Conservation (phyloP, 768 basidiomycete genomes). For the Hericium erinaceus region DNA sequence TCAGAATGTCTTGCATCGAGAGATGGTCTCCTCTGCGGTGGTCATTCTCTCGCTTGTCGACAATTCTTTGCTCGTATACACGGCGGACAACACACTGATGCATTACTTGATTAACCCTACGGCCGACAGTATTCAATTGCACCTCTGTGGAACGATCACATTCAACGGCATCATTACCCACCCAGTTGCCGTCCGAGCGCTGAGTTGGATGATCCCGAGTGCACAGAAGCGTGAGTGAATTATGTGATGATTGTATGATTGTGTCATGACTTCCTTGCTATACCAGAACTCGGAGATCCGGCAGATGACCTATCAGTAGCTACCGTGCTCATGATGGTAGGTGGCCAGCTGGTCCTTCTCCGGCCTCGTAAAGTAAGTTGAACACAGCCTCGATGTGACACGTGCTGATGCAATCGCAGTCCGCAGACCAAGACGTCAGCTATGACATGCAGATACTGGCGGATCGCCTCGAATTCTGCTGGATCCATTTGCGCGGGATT, state of each 20-base stretch:
- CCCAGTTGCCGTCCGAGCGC: slow-evolving; percentile 74
- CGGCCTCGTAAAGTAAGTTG: slow-evolving; percentile 69
- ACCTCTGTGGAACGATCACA: slow-evolving; percentile 89
- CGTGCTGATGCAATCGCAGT: slow-evolving; percentile 31
- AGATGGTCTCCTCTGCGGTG: slow-evolving; percentile 66
- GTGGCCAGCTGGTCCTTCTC: slow-evolving; percentile 82
- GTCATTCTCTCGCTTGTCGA: slow-evolving; percentile 88
- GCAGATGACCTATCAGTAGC: slow-evolving; percentile 88
- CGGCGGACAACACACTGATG: slow-evolving; percentile 84
- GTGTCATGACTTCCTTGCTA: slow-evolving; percentile 7
- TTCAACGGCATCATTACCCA: slow-evolving; percentile 84
- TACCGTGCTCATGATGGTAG: slow-evolving; percentile 92
- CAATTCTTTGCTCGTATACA: slow-evolving; percentile 91
- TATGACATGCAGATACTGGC: slow-evolving; percentile 98
- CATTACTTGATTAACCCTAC: slow-evolving; percentile 90
- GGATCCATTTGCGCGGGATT: slow-evolving; percentile 94
- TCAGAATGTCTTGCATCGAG: slow-evolving; percentile 75
- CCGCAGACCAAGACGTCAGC: slow-evolving; percentile 80
- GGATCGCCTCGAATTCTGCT: slow-evolving; percentile 96
- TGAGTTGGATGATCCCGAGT: slow-evolving; percentile 96
- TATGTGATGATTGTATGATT: not conserved
- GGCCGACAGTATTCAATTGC: slow-evolving; percentile 71
- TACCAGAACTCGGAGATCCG: slow-evolving; percentile 84
- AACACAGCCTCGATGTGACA: not conserved
- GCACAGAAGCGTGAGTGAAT: slow-evolving; percentile 77